Base-by-base conservation (phyloP, 1,139 yeast species). In the Lodderomyces parapsilosis region DNA sequence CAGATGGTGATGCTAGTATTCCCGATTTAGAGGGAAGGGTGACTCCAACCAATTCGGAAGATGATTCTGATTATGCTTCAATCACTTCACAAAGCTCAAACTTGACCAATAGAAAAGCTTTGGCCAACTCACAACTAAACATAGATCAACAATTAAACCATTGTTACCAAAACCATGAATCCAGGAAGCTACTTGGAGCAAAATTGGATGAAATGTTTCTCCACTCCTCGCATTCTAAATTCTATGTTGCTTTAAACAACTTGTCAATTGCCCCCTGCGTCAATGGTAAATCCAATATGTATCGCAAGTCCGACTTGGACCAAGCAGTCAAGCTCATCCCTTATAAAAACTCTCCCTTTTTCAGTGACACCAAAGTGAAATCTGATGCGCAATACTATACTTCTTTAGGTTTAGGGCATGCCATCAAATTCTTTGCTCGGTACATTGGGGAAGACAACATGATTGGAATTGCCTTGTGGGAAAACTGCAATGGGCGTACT, bases 391-490 rank as follows among this genome's bases (percentile, higher is more conserved):
- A 50, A 31, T 42, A 54, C 17, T 58, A 59, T 40, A 50, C 67
- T 1, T 47, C 56, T 2, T 43, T 60, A 36, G 76, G 76, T 2
- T 60, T 67, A 0, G 94, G 96, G 0, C 66, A 71, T 43, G 58
- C 71, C 5, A 71, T 90, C 42, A 74, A 81, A 45, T 79, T 81
- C 49, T 89, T 90, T 62, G 81, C 96, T 7, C 71, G 82, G 47
- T 90, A 84, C 60, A 89, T 90, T 56, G 96, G 96, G 2, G 97
- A 89, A 58, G 97, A 89, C 62, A 89, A 89, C 60, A 86, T 89
- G 95, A 88, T 89, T 51, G 96, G 89, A 8, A 87, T 86, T 43
- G 87, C 91, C 1, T 60, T 89, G 14, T 90, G 96, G 96, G 82
- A 81, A 42, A 65, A 65, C 46, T 82, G 87, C 23, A 47, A 57